Conservation (phyloP, 768 basidiomycete species). For the Boletellus sp. region DNA sequence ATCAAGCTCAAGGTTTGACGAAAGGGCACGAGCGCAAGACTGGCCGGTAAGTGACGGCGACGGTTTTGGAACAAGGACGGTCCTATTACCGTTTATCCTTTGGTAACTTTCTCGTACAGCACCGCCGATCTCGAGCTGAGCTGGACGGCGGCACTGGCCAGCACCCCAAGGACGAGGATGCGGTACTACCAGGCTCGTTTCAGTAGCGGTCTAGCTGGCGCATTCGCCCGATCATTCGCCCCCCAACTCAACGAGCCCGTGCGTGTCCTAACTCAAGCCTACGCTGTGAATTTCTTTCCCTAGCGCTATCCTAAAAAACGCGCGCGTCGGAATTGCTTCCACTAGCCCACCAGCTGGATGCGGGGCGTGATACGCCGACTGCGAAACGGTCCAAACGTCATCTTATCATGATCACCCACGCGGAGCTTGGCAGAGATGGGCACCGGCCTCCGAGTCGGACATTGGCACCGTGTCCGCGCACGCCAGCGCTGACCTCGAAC, state of each 20-base stretch:
- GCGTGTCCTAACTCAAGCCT: slow-evolving; percentile 47
- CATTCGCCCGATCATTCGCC: slow-evolving; percentile 20
- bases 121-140: slow-evolving; percentile 17
- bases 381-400: neutral
- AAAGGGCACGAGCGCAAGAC: neutral
- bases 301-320: slow-evolving; percentile 89
- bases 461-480: slow-evolving; percentile 82
- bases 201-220: no score
- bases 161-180: no score
- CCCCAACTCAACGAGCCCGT: slow-evolving; percentile 1
- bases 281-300: no score
- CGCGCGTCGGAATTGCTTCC: no score
- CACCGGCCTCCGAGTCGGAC: slow-evolving; percentile 88
- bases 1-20: slow-evolving; percentile 28
- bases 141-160: neutral
- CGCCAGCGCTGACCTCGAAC: slow-evolving; percentile 68
- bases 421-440: slow-evolving; percentile 85
- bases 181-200: no score
- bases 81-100: slow-evolving; percentile 19
- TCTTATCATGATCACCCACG: no score
- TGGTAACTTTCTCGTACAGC: slow-evolving; percentile 10
- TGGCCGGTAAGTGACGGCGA: no score
- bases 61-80: slow-evolving; percentile 2
- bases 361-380: neutral
- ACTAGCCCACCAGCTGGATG: no score